A percentile compares a stretch with the other conserved stretches of the same genome.
Conservation (phyloP, 352 stramenopile species). For the Phytophthora chlamydospora region DNA sequence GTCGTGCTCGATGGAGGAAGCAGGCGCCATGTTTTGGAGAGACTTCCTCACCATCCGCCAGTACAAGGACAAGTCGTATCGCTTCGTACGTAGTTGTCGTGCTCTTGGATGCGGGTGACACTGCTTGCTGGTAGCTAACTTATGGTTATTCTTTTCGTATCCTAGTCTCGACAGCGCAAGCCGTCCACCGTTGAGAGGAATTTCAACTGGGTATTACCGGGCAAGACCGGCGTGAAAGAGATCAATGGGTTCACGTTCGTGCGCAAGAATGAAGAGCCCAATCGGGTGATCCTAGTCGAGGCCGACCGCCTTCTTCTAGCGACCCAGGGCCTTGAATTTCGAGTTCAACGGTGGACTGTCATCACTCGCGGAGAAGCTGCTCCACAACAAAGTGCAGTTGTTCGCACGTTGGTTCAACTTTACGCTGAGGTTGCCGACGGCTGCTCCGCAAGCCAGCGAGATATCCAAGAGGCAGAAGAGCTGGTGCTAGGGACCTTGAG, state of each 20-base stretch:
- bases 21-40: conserved; percentile 23
- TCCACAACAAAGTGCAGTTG: conserved; percentile 1
- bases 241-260: conserved; percentile 30
- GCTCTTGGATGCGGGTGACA: background rate
- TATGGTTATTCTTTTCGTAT: conserved; percentile 1
- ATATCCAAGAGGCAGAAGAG: conserved; percentile 5
- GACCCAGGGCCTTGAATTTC: conserved; percentile 20
- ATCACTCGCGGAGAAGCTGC: conserved; percentile 12
- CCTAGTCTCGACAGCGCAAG: conserved; percentile 20
- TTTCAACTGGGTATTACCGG: conserved; percentile 24
- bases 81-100: conserved; percentile 24
- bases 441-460: background rate
- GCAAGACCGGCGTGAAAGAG: background rate
- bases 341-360: conserved; percentile 28
- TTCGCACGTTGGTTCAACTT: conserved; percentile 18
- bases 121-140: background rate
- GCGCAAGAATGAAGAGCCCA: conserved; percentile 37
- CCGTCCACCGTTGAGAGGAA: conserved; percentile 30
- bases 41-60: conserved; percentile 18
- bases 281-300: conserved; percentile 27
- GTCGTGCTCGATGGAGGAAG: conserved; percentile 23
- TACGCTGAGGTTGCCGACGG: conserved; percentile 1
- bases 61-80: conserved; percentile 31
- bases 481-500: conserved; percentile 14
- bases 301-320: conserved; percentile 22